A percentile compares a stretch with the other conserved stretches of the same genome.
These are phyloP conservation scores for Paraphoma sp. DNA, from an alignment of 2,329 filamentous ascomycete genomes.

Conservation along the genomic window DNA sequence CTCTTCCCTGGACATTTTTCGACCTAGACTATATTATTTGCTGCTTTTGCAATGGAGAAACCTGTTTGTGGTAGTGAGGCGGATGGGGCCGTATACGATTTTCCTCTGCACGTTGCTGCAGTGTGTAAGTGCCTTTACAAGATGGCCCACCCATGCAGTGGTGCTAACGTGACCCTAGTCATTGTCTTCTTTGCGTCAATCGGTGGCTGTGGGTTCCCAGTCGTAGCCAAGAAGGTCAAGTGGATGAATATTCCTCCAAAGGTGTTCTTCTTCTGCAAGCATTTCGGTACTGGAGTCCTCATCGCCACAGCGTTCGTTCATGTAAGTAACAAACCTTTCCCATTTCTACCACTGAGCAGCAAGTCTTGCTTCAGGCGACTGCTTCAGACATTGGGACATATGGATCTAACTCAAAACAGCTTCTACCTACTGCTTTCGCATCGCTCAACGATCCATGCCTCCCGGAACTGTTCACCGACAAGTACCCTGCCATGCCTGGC, in stretches of 20 bases:
- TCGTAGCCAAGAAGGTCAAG: slow-evolving; percentile 58
- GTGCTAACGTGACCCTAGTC: slow-evolving; percentile 34
- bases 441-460: slow-evolving; percentile 58
- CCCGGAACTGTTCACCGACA: slow-evolving; percentile 64
- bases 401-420: slow-evolving; percentile 30
- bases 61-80: slow-evolving; percentile 41
- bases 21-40: slow-evolving; percentile 20
- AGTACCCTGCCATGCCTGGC: slow-evolving; percentile 68
- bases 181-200: slow-evolving; percentile 48
- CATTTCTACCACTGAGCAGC: too few species aligned
- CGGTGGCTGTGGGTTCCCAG: slow-evolving; percentile 46
- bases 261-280: slow-evolving; percentile 68
- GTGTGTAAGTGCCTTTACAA: slow-evolving; percentile 39
- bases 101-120: slow-evolving; percentile 47
- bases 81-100: slow-evolving; percentile 40
- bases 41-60: slow-evolving; percentile 39
- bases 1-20: slow-evolving; percentile 18
- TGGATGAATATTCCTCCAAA: slow-evolving; percentile 65
- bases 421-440: slow-evolving; percentile 66
- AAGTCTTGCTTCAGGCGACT: neutral
- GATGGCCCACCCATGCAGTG: neutral
- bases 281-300: slow-evolving; percentile 76
- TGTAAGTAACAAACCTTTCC: slow-evolving; percentile 29
- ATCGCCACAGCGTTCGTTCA: slow-evolving; percentile 87
- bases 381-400: too few species aligned